Conservation (phyloP, 352 stramenopile species). For the Aphanomyces euteiches region DNA sequence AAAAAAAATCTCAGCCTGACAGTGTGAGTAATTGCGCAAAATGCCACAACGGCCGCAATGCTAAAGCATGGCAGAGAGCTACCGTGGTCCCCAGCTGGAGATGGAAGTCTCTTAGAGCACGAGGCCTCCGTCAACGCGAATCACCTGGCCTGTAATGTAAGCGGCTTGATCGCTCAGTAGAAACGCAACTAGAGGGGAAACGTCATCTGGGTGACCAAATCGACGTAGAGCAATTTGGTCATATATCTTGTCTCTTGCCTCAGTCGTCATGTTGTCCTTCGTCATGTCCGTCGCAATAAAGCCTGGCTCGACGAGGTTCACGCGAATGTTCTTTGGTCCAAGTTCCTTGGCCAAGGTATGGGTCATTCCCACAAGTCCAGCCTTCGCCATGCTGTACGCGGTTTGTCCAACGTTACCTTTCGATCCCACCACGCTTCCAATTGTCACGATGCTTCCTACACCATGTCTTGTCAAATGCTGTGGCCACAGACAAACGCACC, state of each 20-base stretch:
- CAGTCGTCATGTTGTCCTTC: constrained; percentile 43
- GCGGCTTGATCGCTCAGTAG: constrained; percentile 64
- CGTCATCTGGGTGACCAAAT: constrained; percentile 62
- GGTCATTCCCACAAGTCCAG: constrained; percentile 66
- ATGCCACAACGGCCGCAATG: not conserved
- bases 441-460: constrained; percentile 69
- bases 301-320: constrained; percentile 84
- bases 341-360: constrained; percentile 82
- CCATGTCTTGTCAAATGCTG: not conserved
- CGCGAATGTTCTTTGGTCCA: constrained; percentile 73
- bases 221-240: constrained; percentile 55
- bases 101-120: constrained; percentile 44
- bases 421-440: constrained; percentile 78
- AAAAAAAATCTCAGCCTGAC: not conserved
- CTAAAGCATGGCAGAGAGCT: not conserved
- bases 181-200: constrained; percentile 77
- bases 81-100: not conserved
- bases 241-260: constrained; percentile 47
- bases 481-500: not conserved
- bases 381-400: constrained; percentile 80
- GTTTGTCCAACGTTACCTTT: constrained; percentile 72
- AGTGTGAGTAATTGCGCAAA: not conserved
- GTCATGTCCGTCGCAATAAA: constrained; percentile 86
- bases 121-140: constrained; percentile 75
- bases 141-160: constrained; percentile 83